Evolutionary conservation across 805 yeast genomes (phyloP).

Genomic region (Starmerella roubikii): DNA sequence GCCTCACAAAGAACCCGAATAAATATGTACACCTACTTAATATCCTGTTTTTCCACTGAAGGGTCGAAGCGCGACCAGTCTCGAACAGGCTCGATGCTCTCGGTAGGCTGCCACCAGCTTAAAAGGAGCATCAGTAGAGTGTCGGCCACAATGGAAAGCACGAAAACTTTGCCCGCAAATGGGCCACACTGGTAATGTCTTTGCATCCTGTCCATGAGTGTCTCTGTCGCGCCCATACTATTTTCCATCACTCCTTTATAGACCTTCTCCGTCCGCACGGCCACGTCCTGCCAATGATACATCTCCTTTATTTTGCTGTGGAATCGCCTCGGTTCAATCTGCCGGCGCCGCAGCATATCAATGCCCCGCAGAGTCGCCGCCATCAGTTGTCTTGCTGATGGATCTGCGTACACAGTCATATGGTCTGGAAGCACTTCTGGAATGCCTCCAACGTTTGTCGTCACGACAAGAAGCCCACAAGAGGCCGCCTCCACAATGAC

Average conservation of each 20-base stretch:
- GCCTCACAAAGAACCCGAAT: too few relatives aligned
- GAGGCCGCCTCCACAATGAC: conserved; percentile 95
- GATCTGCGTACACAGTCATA: conserved; percentile 85
- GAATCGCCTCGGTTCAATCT: conserved; percentile 58
- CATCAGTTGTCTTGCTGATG: conserved; percentile 73
- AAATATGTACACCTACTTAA: not conserved
- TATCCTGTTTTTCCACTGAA: too few relatives aligned
- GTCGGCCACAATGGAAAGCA: conserved; percentile 71
- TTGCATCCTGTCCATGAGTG: conserved; percentile 45
- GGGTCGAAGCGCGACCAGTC: conserved; percentile 3
- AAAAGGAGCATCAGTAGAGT: conserved; percentile 46
- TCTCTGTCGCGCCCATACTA: conserved; percentile 32
- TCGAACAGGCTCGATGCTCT: not conserved
- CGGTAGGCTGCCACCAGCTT: conserved; percentile 35
- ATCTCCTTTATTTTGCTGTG: conserved; percentile 64
- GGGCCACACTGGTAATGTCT: conserved; percentile 49
- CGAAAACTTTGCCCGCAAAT: conserved; percentile 78
- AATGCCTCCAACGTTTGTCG: conserved; percentile 93
- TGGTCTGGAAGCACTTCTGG: conserved; percentile 89
- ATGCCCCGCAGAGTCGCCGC: conserved; percentile 64
- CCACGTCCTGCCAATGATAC: conserved; percentile 90
- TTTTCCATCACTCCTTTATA: conserved; percentile 34
- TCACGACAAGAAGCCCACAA: conserved; percentile 84
- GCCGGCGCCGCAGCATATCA: conserved; percentile 37
- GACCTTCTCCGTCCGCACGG: conserved; percentile 70